Base-by-base conservation (phyloP, 805 yeast species). In the Suhomyces sp. region DNA sequence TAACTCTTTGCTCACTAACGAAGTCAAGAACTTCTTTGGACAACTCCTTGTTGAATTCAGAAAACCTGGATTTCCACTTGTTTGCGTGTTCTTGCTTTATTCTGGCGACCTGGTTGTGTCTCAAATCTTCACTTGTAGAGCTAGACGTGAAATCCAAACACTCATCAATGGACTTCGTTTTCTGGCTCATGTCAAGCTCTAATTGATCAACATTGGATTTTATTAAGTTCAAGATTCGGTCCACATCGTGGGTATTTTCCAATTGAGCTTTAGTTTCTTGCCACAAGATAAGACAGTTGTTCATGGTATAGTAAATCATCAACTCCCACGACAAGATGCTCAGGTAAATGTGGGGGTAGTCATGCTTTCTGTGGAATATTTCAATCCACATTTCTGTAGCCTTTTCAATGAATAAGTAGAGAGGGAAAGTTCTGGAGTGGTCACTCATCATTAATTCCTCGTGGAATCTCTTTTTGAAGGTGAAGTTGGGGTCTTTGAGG, bases 1-100 rank as follows among this genome's bases (percentile, higher is more conserved):
- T 68, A 46, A 86, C 83, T 60, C 93, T 77, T 70, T 88, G 94
- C 64, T 87, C 91, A 53, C 81, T 80, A 13, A 89, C 90, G 64
- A 87, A 88, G 38, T 84, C 86, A 53, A 78, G 71, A 0, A 86
- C 88, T 63, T 90, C 90, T 12, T 69, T 64, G 9, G 77, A 65
- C 52, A 87, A 72, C 29, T 77, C 67, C 3, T 67, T 66, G 60
- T 82, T 79, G 61, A 89, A 86, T 27, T 71, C 75, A 2, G 58
- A 54, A 42, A 83, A 73, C 41, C 78, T 74, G 0, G 61, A 51
- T 1, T 72, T 64, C 85, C 93, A 86, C 10, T 65, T 62, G 0
- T 54, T 52, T 9, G 64, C 55, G 24, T 79, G 79, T 0, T 57
- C 44, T 6, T 57, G 56, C 57, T 77, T 81, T 44, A 80, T 60